Evolutionary conservation across 1,284 basidiomycete species (phyloP).

Genomic region (Lentinus polychrous): DNA sequence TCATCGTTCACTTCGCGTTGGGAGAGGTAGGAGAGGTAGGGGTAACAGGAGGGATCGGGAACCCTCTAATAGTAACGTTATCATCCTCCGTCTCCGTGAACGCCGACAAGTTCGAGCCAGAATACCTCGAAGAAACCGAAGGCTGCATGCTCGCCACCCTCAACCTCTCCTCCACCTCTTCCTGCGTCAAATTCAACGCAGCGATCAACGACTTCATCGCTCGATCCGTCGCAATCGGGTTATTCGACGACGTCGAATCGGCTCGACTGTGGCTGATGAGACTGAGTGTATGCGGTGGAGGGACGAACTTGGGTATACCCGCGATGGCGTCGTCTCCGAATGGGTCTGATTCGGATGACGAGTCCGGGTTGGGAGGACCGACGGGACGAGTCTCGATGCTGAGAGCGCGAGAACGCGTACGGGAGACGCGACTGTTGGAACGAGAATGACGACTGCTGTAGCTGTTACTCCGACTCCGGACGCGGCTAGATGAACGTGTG

Average conservation of each 20-base stretch:
- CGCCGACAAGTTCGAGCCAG: conserved; percentile 9
- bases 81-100: conserved; percentile 17
- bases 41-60: conserved; percentile 15
- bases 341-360: conserved; percentile 24
- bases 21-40: not conserved
- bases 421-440: conserved; percentile 17
- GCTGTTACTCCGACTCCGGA: conserved; percentile 23
- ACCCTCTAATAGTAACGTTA: conserved; percentile 19
- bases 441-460: conserved; percentile 10
- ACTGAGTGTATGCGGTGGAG: no score
- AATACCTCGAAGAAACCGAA: conserved; percentile 20
- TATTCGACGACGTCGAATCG: conserved; percentile 17
- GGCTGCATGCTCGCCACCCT: conserved; percentile 28
- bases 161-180: conserved; percentile 35
- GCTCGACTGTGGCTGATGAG: conserved; percentile 10
- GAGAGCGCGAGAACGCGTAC: conserved; percentile 5
- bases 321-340: conserved; percentile 24
- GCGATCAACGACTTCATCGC: conserved; percentile 58
- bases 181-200: conserved; percentile 44
- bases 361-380: conserved; percentile 5
- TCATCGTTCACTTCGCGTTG: not conserved
- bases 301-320: conserved; percentile 8
- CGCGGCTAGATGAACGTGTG: conserved; percentile 16
- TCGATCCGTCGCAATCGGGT: conserved; percentile 31
- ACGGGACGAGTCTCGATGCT: conserved; percentile 11